These are phyloP conservation scores for Echium plantagineum DNA, from an alignment of 257 asterid species.

Conservation along the genomic window DNA sequence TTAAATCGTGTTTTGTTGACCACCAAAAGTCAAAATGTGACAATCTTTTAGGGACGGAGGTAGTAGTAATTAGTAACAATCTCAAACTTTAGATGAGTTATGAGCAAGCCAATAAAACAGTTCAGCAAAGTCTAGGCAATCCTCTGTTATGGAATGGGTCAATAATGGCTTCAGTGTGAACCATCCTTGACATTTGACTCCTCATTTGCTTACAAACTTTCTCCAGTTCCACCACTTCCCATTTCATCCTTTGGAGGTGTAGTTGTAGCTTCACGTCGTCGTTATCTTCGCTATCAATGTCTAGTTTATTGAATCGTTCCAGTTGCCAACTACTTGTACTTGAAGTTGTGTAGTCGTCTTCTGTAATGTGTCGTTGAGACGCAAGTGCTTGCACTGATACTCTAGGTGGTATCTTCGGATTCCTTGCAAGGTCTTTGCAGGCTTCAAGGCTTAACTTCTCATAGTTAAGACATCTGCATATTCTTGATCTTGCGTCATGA, in stretches of 20 bases:
- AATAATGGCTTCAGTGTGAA: conserved; percentile 11
- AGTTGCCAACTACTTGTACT: conserved; percentile 6
- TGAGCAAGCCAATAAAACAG: too few relatives aligned
- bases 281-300: conserved; percentile 8
- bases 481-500: conserved; percentile 51
- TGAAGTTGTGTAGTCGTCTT: background rate
- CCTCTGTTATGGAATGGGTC: conserved; percentile 31
- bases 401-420: conserved; percentile 71
- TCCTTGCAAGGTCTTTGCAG: conserved; percentile 71
- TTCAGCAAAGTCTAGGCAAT: conserved; percentile 51
- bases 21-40: too few relatives aligned
- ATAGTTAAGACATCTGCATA: conserved; percentile 76
- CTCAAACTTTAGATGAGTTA: too few relatives aligned
- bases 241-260: conserved; percentile 46
- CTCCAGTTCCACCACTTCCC: conserved; percentile 73
- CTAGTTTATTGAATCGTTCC: conserved; percentile 34
- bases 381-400: background rate
- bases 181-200: conserved; percentile 62
- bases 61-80: too few relatives aligned
- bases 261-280: conserved; percentile 23
- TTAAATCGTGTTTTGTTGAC: too few relatives aligned
- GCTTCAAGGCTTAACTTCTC: conserved; percentile 69
- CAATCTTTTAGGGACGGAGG: too few relatives aligned
- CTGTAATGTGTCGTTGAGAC: background rate
- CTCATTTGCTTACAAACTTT: conserved; percentile 61